Evolutionary conservation across 176 grass and related monocot species (phyloP), one percentile per base, ranked within the genome.

Genomic region (Lolium rigidum): DNA sequence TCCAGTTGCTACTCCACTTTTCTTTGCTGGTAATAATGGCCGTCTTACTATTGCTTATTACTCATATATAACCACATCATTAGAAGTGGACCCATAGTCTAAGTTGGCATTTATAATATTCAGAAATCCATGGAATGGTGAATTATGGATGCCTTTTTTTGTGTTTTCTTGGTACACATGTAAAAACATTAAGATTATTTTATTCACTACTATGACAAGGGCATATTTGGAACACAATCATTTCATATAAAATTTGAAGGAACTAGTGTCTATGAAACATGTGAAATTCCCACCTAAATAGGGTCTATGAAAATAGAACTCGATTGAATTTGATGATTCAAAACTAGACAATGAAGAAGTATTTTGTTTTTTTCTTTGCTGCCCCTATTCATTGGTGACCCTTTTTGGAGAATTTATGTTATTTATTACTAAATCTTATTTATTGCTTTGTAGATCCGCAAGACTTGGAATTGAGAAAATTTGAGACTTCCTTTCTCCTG

Each of bases 401-500:
- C 3, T 68, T 68, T 57, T 15, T 47, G 6, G 71, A 78, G 68
- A 16, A 39, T 58, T 74, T 82, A 46, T 80, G 22, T 35, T 76
- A 11, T 61, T 47, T 57, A 25, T 41, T 71, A 31, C 61, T 20
- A 48, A 74, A 18, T 84, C 15, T 9, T 39, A 87, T 90, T 51
- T 25, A 20, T 69, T 8, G 22, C 31, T 85, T 35, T 88, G 63
- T 84, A 98, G 93, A 95, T n/a, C 78, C 93, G 57, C 86, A 84
- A 89, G 96, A 95, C 77, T 59, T 82, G 22, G 80, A 86, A 41
- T 84, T 98, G 84, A 90, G 91, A 35, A 92, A 89, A 78, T 70
- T 95, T 68, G 96, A 98, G 81, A 95, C 89, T 92, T 92, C 95
- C 13, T 98, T 98, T 92, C 87, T 98, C 26, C 76, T 98, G 31